Percentiles rank a stretch among this genome's conserved stretches.
phyloP scores from a whole-genome alignment of 176 grass and related monocot genomes.

The Triticum dicoccoides region DNA sequence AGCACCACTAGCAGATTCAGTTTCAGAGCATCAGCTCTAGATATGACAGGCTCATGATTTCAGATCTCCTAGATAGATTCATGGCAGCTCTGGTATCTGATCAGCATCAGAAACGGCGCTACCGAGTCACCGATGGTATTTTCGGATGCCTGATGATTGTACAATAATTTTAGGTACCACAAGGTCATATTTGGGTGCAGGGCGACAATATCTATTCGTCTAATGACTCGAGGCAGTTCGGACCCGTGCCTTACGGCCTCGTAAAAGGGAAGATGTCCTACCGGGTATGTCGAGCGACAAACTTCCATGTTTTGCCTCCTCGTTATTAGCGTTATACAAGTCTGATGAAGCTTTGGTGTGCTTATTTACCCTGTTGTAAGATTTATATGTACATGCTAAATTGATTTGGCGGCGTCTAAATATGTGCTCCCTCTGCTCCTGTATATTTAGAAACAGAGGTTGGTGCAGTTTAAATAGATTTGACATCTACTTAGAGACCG shows the following conservation, averaged over 20 bases:
- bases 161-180: slow-evolving; percentile 61
- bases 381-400: neutral
- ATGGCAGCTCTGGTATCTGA: neutral
- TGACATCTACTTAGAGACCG: too few species aligned
- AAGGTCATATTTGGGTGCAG: slow-evolving; percentile 89
- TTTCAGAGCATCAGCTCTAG: too few species aligned
- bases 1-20: too few species aligned
- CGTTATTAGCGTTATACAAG: neutral
- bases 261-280: slow-evolving; percentile 66
- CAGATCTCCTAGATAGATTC: too few species aligned
- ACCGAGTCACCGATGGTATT: neutral
- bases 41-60: too few species aligned
- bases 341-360: neutral
- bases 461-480: too few species aligned
- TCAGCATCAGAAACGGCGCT: neutral
- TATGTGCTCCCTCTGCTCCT: too few species aligned
- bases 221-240: slow-evolving; percentile 76
- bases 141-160: neutral
- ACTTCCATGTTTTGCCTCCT: slow-evolving; percentile 9
- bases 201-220: slow-evolving; percentile 76
- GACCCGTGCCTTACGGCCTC: slow-evolving; percentile 69
- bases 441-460: too few species aligned
- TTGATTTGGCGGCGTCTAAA: neutral
- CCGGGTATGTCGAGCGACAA: slow-evolving; percentile 35
- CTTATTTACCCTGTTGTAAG: neutral